Evolutionary conservation across 352 stramenopile genomes (phyloP).

Genomic region (Paralagenidium karlingii): DNA sequence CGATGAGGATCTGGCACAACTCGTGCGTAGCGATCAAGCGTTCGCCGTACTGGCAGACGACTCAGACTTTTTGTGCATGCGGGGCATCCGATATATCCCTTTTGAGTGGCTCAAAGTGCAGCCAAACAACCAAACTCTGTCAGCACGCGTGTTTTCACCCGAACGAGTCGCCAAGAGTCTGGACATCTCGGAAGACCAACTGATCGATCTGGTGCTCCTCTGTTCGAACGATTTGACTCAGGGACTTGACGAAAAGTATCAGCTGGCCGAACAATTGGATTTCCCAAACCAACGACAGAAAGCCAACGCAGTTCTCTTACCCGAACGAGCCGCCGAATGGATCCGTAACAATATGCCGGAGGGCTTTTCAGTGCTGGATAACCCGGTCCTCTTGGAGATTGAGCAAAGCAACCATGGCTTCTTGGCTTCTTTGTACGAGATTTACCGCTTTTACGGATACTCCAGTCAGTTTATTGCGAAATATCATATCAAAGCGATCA

Average conservation of each 20-base stretch:
- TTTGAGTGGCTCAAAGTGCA: constrained; percentile 16
- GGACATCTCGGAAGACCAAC: constrained; percentile 35
- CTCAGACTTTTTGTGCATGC: constrained; percentile 85
- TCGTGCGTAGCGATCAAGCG: constrained; percentile 32
- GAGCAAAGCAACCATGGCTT: constrained; percentile 22
- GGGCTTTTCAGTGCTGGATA: constrained; percentile 49
- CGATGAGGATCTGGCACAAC: constrained; percentile 56
- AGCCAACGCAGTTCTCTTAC: constrained; percentile 17
- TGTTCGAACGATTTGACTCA: constrained; percentile 84
- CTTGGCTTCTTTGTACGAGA: constrained; percentile 37
- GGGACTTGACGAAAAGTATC: constrained; percentile 47
- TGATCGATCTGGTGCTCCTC: constrained; percentile 77
- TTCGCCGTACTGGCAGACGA: constrained; percentile 70
- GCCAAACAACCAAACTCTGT: constrained; percentile 12
- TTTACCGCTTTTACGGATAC: constrained; percentile 74
- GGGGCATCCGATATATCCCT: constrained; percentile 68
- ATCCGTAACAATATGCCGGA: constrained; percentile 30
- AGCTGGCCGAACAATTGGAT: constrained; percentile 25
- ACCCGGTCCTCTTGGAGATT: constrained; percentile 32
- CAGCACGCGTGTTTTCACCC: constrained; percentile 60
- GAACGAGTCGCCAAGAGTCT: constrained; percentile 44
- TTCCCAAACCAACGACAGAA: constrained; percentile 40
- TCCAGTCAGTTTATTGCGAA: constrained; percentile 21
- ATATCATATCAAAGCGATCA: constrained; percentile 22
- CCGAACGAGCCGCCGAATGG: constrained; percentile 38